Evolutionary conservation across 306 rosid species (phyloP), one percentile per base, ranked within the genome.

Genomic region (Rosa chinensis): DNA sequence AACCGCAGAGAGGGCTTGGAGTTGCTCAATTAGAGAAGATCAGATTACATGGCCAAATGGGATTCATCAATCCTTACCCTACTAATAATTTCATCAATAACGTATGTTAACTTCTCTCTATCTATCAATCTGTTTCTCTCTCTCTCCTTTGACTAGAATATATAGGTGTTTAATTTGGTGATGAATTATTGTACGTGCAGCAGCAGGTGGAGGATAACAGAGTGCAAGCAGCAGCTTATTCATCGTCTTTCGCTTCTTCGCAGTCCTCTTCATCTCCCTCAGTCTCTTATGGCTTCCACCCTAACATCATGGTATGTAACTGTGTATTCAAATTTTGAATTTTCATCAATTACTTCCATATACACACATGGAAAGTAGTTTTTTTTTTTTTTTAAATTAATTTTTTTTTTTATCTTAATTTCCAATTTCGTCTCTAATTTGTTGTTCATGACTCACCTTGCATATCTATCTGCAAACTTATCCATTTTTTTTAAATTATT

Each of bases 21-120:
- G 98, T 96, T 78, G 99, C 99, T 86, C 99, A 96, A 78, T 88
- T 96, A 71, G 99, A 96, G 90, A 96, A 93, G 87, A 96, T 96
- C 87, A 93, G 99, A 89, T 87, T 96, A 86, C 98, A 93, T 86
- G 96, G 93, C 49, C 92, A 93, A 87, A 83, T 93, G 76, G 87
- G 86, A 1, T 85, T 73, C 80, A 67, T 77, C 10, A 77, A 72
- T 79, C 67, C 64, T 10, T 87, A 74, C 70, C 87, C 90, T 42
- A 78, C 97, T 43, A 86, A 72, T 85, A 66, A 40, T 40, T 66
- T 66, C 72, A 84, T 90, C 66, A 84, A 52, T 77, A 84, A 87
- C 82, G 97, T 95, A 86, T 86, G 59, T 37, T 73, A n/a, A 59
- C 59, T 17, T n/a, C 16, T 4, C 72, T 40, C 9, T 66, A 23